Conservation (phyloP, 2,329 filamentous ascomycete species). For the Sclerotinia borealis region DNA sequence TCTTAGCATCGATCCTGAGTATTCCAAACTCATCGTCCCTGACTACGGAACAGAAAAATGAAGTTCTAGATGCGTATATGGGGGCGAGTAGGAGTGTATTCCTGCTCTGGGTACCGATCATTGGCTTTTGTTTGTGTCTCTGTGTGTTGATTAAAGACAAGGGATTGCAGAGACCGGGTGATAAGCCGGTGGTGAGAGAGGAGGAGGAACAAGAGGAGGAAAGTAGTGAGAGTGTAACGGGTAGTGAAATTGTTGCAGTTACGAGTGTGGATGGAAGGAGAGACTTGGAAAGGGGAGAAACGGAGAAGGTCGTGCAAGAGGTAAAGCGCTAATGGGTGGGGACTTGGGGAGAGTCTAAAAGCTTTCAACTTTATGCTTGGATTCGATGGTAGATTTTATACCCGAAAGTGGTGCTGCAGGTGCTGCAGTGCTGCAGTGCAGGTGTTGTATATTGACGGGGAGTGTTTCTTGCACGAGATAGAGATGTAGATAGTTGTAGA, state of each 20-base stretch:
- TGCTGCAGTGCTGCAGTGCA: too few species aligned
- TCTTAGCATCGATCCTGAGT: slow-evolving; percentile 25
- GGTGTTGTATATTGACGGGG: too few species aligned
- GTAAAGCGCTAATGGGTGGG: background rate
- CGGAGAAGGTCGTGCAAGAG: background rate
- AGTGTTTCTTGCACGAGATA: too few species aligned
- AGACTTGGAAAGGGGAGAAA: background rate
- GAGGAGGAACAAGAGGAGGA: background rate
- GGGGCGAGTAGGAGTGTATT: slow-evolving; percentile 50
- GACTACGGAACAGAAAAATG: slow-evolving; percentile 23
- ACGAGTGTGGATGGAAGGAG: background rate
- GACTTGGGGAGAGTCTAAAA: too few species aligned
- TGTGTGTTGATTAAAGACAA: slow-evolving; percentile 47
- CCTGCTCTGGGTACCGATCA: slow-evolving; percentile 48
- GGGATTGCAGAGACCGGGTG: slow-evolving; percentile 37
- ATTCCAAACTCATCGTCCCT: slow-evolving; percentile 24
- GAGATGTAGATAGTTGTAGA: too few species aligned
- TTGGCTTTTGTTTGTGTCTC: slow-evolving; percentile 44
- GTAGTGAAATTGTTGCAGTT: background rate
- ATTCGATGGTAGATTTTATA: too few species aligned
- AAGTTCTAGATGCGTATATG: slow-evolving; percentile 46
- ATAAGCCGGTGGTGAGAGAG: slow-evolving; percentile 11
- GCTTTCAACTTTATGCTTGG: too few species aligned
- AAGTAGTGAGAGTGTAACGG: background rate
- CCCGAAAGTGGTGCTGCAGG: too few species aligned